Conservation (phyloP, 306 rosid genomes). For the Lablab purpureus region DNA sequence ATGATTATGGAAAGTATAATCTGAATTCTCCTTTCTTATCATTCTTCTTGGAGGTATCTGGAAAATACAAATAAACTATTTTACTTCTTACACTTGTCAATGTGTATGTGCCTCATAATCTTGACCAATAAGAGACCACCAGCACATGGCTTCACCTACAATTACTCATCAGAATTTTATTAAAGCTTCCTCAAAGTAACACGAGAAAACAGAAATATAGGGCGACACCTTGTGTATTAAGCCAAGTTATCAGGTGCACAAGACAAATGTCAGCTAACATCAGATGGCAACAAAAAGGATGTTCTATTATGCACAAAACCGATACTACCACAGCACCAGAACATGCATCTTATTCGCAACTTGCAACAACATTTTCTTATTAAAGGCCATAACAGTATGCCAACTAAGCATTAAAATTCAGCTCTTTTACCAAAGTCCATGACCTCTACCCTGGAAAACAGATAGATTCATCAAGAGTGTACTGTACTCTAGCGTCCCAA, state of each 20-base stretch:
- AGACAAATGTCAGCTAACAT: background rate
- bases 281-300: background rate
- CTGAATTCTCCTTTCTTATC: too few relatives aligned
- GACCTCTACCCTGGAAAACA: constrained; percentile 15
- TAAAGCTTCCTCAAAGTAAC: background rate
- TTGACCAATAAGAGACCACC: background rate
- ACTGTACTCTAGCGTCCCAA: constrained; percentile 2
- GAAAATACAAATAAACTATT: too few relatives aligned
- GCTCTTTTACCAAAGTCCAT: background rate
- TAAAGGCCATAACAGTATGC: background rate
- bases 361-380: background rate
- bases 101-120: background rate
- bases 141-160: background rate
- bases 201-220: background rate
- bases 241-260: background rate
- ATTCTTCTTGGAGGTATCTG: too few relatives aligned
- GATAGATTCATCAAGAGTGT: background rate
- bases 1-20: too few relatives aligned
- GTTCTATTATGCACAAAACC: background rate
- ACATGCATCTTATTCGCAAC: background rate
- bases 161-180: background rate
- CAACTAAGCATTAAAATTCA: background rate
- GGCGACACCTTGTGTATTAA: background rate
- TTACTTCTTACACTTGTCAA: background rate
- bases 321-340: background rate